Evolutionary conservation across 352 stramenopile species (phyloP).

Genomic region (Globisporangium paroecandrum): DNA sequence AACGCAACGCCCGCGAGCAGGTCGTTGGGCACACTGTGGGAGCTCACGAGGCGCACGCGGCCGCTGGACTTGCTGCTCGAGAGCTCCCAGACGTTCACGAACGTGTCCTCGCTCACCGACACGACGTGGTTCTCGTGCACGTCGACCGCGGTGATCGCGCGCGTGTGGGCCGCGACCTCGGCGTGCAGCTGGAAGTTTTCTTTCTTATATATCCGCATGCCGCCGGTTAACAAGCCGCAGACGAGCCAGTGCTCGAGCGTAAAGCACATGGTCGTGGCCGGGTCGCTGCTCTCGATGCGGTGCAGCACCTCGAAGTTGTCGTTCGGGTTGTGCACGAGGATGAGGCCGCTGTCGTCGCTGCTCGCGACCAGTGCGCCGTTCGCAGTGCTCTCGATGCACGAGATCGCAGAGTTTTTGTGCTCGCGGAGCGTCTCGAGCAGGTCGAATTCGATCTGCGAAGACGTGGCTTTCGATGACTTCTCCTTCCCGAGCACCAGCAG

Average conservation of each 20-base stretch:
- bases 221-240: conserved; percentile 53
- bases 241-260: conserved; percentile 53
- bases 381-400: conserved; percentile 45
- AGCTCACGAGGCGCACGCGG: conserved; percentile 52
- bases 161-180: conserved; percentile 66
- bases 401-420: conserved; percentile 53
- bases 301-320: conserved; percentile 64
- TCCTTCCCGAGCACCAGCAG: conserved; percentile 59
- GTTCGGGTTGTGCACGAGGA: conserved; percentile 51
- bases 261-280: conserved; percentile 53
- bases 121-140: conserved; percentile 43
- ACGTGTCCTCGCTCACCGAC: conserved; percentile 74
- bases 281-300: conserved; percentile 38
- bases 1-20: conserved; percentile 61
- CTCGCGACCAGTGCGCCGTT: conserved; percentile 44
- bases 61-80: conserved; percentile 19
- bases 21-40: conserved; percentile 58
- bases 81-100: conserved; percentile 77
- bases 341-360: conserved; percentile 52
- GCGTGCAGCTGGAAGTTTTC: conserved; percentile 44
- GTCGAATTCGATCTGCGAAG: conserved; percentile 44
- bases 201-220: conserved; percentile 53
- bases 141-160: conserved; percentile 64
- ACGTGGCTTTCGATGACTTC: conserved; percentile 39
- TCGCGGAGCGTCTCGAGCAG: conserved; percentile 54